These are phyloP conservation scores for Chaetoceros muelleri DNA, from an alignment of 108 stramenopile genomes.

Conservation along the genomic window DNA sequence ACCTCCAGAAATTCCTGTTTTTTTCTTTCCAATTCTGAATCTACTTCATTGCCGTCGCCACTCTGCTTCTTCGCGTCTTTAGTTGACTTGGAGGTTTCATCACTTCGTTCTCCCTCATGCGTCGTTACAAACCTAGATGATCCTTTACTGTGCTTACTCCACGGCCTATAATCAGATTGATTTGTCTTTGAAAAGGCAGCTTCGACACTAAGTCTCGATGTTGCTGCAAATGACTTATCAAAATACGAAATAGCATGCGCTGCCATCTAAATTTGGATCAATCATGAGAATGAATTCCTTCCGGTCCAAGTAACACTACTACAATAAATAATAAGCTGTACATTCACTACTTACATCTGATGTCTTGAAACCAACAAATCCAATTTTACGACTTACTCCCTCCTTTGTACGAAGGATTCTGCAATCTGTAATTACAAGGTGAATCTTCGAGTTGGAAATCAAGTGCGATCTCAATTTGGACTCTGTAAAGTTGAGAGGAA, in stretches of 20 bases:
- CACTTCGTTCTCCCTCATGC: slow-evolving; percentile 9
- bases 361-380: slow-evolving; percentile 72
- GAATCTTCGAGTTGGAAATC: slow-evolving; percentile 8
- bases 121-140: slow-evolving; percentile 20
- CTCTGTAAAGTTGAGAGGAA: slow-evolving; percentile 56
- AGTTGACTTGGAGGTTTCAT: slow-evolving; percentile 14
- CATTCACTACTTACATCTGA: slow-evolving; percentile 5
- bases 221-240: slow-evolving; percentile 40
- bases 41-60: background rate
- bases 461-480: slow-evolving; percentile 44
- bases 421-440: slow-evolving; percentile 56
- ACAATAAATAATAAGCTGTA: slow-evolving; percentile 1
- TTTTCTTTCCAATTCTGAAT: background rate
- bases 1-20: slow-evolving; percentile 22
- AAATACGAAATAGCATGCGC: slow-evolving; percentile 39
- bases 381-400: slow-evolving; percentile 58
- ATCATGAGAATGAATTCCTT: too few species aligned
- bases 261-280: too few species aligned
- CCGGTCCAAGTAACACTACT: too few species aligned
- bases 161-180: slow-evolving; percentile 27
- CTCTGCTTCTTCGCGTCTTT: slow-evolving; percentile 1
- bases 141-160: slow-evolving; percentile 41
- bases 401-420: slow-evolving; percentile 52
- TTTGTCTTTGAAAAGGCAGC: slow-evolving; percentile 38
- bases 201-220: slow-evolving; percentile 53